phyloP scores from a whole-genome alignment of 2,329 filamentous ascomycete genomes.

The Fusarium brevicatenulatum region DNA sequence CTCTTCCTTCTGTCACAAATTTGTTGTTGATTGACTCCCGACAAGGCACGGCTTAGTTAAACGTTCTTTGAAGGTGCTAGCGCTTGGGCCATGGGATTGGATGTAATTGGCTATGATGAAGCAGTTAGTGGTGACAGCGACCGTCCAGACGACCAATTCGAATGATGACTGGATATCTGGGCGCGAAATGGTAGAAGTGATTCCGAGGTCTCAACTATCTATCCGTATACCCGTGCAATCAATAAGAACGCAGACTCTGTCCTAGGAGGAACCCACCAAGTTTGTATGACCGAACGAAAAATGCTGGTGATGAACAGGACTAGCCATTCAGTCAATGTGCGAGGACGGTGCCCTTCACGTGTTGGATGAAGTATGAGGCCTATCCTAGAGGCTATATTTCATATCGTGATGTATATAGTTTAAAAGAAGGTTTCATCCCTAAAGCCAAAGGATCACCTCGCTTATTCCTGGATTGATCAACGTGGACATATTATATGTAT shows the following conservation, averaged over 20 bases:
- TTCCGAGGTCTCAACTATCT: conserved; percentile 6
- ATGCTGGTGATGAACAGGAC: background rate
- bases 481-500: background rate
- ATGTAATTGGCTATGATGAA: conserved; percentile 16
- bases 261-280: background rate
- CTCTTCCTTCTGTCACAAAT: background rate
- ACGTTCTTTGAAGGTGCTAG: conserved; percentile 6
- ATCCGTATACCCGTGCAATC: too few relatives aligned
- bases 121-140: conserved; percentile 14
- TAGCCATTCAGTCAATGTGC: background rate
- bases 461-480: background rate
- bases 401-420: background rate
- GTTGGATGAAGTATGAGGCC: background rate
- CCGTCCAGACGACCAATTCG: conserved; percentile 1
- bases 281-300: background rate
- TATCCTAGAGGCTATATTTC: background rate
- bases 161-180: conserved; percentile 8
- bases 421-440: too few relatives aligned
- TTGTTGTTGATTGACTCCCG: conserved; percentile 23
- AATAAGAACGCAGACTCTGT: background rate
- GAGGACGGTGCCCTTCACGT: background rate
- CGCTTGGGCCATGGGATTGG: conserved; percentile 24
- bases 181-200: conserved; percentile 5
- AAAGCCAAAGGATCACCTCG: background rate
- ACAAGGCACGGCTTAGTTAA: conserved; percentile 6